phyloP scores from a whole-genome alignment of 2,329 filamentous ascomycete genomes.

The Beauveria brongniartii region DNA sequence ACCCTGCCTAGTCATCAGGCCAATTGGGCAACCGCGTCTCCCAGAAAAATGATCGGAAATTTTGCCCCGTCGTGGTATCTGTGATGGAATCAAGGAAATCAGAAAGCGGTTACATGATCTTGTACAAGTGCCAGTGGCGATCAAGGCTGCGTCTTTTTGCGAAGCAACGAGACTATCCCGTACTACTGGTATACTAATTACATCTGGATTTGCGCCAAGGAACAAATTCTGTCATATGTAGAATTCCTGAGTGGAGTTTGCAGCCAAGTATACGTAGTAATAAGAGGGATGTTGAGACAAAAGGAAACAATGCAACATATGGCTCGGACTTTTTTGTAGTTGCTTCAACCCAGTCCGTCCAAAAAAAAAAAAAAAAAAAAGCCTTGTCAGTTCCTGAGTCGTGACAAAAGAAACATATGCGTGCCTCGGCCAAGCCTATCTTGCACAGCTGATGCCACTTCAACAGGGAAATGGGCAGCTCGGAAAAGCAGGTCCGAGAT shows the following conservation, averaged over 20 bases:
- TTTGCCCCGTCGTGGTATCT: too few relatives aligned
- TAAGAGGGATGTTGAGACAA: background rate
- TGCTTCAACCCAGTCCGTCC: too few relatives aligned
- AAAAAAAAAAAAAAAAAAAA: background rate
- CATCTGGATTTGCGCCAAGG: background rate
- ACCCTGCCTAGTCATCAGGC: background rate
- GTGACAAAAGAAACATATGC: background rate
- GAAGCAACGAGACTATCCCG: too few relatives aligned
- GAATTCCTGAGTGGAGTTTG: background rate
- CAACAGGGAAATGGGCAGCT: background rate
- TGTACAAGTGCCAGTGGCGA: too few relatives aligned
- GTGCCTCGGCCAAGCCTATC: background rate
- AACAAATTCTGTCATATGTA: background rate
- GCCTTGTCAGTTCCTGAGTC: background rate
- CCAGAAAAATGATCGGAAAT: background rate
- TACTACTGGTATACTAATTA: background rate
- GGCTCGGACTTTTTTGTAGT: background rate
- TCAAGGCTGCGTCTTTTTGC: too few relatives aligned
- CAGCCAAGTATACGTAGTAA: background rate
- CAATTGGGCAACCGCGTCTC: background rate
- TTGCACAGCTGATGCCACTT: background rate
- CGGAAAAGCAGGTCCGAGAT: background rate
- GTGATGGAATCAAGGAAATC: too few relatives aligned
- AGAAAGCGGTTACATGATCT: too few relatives aligned
- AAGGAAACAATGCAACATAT: background rate